phyloP scores from a whole-genome alignment of 2,329 filamentous ascomycete genomes.

The Akanthomyces muscarius region DNA sequence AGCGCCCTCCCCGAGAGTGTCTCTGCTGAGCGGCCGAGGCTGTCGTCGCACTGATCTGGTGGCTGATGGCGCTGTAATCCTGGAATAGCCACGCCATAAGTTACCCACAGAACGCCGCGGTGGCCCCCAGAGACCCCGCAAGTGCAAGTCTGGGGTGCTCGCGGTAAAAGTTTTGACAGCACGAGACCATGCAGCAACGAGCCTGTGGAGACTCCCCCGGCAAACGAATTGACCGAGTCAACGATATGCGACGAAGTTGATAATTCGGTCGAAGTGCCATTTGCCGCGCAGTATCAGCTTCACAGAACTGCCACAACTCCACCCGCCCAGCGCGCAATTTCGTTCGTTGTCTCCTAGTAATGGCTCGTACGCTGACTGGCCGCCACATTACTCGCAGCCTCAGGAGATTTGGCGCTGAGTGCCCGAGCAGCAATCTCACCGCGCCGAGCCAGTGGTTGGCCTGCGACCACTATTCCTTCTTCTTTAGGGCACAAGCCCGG shows the following conservation, averaged over 20 bases:
- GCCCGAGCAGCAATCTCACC: not conserved
- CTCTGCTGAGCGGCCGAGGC: not conserved
- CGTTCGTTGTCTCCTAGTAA: not conserved
- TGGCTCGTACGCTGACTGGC: not conserved
- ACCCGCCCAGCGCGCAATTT: not conserved
- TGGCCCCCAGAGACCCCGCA: constrained; percentile 6
- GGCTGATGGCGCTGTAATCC: not conserved
- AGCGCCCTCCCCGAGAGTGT: not conserved
- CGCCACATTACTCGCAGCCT: not conserved
- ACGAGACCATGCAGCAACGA: constrained; percentile 4
- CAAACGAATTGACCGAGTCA: not conserved
- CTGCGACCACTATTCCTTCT: constrained; percentile 4
- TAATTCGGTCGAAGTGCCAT: not conserved
- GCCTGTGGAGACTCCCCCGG: not conserved
- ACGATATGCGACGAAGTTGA: not conserved
- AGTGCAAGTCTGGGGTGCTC: constrained; percentile 5
- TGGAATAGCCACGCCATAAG: not conserved
- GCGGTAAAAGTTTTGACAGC: constrained; percentile 10
- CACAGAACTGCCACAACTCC: not conserved
- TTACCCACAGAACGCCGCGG: not conserved
- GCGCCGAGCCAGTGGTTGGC: not conserved
- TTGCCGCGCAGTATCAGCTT: not conserved
- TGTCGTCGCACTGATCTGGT: constrained; percentile 9
- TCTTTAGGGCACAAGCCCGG: constrained; percentile 17
- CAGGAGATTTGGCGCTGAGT: not conserved